Base-by-base conservation (phyloP, 805 yeast genomes). In the Starmerella vitae region DNA sequence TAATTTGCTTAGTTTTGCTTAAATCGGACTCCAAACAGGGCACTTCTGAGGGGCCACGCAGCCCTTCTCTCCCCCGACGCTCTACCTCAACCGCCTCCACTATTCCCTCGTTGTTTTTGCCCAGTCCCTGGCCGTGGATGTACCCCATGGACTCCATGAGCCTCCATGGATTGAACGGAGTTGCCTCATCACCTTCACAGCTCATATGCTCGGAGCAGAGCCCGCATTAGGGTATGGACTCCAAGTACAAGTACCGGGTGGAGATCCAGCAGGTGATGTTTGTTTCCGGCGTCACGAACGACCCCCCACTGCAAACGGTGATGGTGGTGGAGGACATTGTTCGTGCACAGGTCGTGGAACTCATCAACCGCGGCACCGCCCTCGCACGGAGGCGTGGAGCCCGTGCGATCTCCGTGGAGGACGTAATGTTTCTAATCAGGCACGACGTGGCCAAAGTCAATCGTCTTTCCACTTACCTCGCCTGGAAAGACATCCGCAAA, bases 251-350 rank as follows among this genome's bases (percentile, higher is more conserved):
- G 55, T 91, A 88, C 59, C 67, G 93, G 41, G 72, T 81, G 28
- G 98, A 91, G 63, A 91, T 91, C 53, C 98, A 91, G 60, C 91
- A 63, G 64, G 91, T 91, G 98, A 91, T 91, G 98, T 91, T 91
- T 65, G 98, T 91, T 40, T 71, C 79, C 39, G 98, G 98, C 2
- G 97, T 91, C 57, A 74, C 91, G 0, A 82, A 81, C 49, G 98
- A 91, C 52, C 93, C 97, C 1, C 94, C 96, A 0, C 70, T 78
- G 13, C 93, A 82, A 47, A 83, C 96, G 0, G 81, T 95, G 0
- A 75, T 88, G n/a, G 62, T 91, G 38, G 84, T 88, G 31, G 98
- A 91, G 56, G 97, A 91, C 55, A 84, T 91, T 33, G 97, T 91
- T 2, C 68, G 93, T 33, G 91, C 91, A 1, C 98, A 91, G 58